Evolutionary conservation across 2,329 filamentous ascomycete genomes (phyloP).

Genomic region (Leptographium radiaticola): DNA sequence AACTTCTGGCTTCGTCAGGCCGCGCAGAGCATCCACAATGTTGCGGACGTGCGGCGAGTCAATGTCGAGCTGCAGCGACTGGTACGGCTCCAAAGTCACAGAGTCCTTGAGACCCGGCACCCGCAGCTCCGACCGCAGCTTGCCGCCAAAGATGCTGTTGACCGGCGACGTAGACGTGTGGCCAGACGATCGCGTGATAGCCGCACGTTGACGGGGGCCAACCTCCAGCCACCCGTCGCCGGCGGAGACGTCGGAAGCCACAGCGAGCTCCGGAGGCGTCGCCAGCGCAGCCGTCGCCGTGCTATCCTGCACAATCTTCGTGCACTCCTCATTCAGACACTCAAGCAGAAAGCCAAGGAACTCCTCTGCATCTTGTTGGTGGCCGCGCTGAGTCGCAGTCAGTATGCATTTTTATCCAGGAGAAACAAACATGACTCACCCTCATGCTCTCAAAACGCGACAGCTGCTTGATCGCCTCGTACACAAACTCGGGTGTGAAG

Average conservation of each 20-base stretch:
- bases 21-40: constrained; percentile 81
- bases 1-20: constrained; percentile 70
- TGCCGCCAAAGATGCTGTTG: constrained; percentile 88
- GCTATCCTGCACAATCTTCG: constrained; percentile 50
- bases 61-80: constrained; percentile 90
- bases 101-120: constrained; percentile 81
- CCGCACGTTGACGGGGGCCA: constrained; percentile 76
- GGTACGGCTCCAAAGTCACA: constrained; percentile 85
- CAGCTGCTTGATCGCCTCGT: constrained; percentile 77
- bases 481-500: constrained; percentile 89
- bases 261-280: constrained; percentile 16
- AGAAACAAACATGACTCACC: constrained; percentile 33
- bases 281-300: constrained; percentile 23
- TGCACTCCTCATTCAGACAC: constrained; percentile 85
- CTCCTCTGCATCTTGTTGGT: constrained; percentile 96
- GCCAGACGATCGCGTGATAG: constrained; percentile 77
- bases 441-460: constrained; percentile 87
- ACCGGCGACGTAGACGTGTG: constrained; percentile 63
- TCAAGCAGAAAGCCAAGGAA: constrained; percentile 90
- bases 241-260: constrained; percentile 13
- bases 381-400: constrained; percentile 51
- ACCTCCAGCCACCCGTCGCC: constrained; percentile 81
- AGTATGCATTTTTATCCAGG: neutral
- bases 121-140: constrained; percentile 76
- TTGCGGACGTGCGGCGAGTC: constrained; percentile 75